Percentiles rank a stretch among this genome's conserved stretches.
Evolutionary conservation across 352 stramenopile species (phyloP).

Genomic region (Phytopythium boreale): DNA sequence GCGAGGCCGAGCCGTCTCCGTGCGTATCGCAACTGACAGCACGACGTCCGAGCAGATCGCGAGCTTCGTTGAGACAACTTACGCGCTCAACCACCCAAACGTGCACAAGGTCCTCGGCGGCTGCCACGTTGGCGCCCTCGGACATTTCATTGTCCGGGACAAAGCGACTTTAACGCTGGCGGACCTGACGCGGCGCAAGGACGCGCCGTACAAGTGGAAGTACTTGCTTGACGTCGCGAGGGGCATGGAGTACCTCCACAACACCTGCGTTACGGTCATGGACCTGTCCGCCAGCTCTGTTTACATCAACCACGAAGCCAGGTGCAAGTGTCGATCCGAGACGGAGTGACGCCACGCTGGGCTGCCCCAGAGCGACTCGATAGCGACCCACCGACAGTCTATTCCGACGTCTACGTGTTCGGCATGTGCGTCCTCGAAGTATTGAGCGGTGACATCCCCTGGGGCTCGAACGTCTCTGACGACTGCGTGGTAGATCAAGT

Average conservation of each 20-base stretch:
- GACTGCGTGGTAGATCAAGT: neutral
- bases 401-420: neutral
- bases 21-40: neutral
- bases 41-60: neutral
- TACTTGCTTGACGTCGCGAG: neutral
- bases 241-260: neutral
- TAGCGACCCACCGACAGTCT: neutral
- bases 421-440: neutral
- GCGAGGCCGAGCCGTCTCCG: neutral
- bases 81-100: neutral
- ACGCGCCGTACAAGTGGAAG: neutral
- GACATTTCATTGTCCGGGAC: neutral
- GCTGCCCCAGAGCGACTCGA: neutral
- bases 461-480: neutral
- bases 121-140: neutral
- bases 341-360: neutral
- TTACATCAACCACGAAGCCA: neutral
- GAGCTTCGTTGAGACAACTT: neutral
- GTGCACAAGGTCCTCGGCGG: neutral
- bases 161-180: neutral
- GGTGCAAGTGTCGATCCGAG: neutral
- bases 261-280: neutral
- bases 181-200: neutral
- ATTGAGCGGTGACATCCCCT: neutral
- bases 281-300: neutral